phyloP scores from a whole-genome alignment of 371 early-diverging fungal species.

The Rhizomucor miehei region DNA sequence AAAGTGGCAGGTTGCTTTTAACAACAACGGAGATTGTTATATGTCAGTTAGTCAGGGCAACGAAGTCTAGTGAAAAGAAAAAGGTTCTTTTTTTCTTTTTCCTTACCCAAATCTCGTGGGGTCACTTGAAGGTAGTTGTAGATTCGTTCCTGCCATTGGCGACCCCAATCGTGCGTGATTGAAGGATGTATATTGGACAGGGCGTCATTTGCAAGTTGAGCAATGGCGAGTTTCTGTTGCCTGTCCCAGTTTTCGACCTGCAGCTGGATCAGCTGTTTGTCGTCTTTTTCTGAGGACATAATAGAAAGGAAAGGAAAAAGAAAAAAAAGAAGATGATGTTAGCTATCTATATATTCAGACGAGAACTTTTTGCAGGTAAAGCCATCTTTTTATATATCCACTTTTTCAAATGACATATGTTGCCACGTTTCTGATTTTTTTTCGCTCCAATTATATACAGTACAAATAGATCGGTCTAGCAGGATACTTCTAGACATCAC shows the following conservation, averaged over 20 bases:
- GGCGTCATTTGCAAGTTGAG: slow-evolving; percentile 20
- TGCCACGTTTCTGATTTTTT: no score
- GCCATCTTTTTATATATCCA: no score
- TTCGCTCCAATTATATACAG: background rate
- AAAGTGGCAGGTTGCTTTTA: background rate
- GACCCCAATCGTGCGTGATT: slow-evolving; percentile 22
- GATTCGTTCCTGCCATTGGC: slow-evolving; percentile 22
- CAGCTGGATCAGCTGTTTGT: slow-evolving; percentile 16
- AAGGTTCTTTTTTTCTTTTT: background rate
- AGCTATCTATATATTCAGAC: no score
- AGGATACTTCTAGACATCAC: slow-evolving; percentile 9
- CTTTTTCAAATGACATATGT: no score
- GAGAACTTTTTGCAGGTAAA: no score
- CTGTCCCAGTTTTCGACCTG: slow-evolving; percentile 22
- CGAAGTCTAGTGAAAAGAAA: background rate
- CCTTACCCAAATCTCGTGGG: slow-evolving; percentile 24
- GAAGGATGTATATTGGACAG: slow-evolving; percentile 15
- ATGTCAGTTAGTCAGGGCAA: background rate
- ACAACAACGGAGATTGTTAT: slow-evolving; percentile 7
- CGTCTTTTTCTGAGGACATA: slow-evolving; percentile 2
- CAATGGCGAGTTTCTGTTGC: slow-evolving; percentile 25
- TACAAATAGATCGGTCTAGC: background rate
- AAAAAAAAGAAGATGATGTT: slow-evolving; percentile 1
- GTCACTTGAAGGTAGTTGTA: slow-evolving; percentile 22
- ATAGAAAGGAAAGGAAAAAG: background rate